Percentiles rank a stretch among this genome's conserved stretches.
phyloP scores from a whole-genome alignment of 1,284 basidiomycete species.

The Rhodotorula sp. region DNA sequence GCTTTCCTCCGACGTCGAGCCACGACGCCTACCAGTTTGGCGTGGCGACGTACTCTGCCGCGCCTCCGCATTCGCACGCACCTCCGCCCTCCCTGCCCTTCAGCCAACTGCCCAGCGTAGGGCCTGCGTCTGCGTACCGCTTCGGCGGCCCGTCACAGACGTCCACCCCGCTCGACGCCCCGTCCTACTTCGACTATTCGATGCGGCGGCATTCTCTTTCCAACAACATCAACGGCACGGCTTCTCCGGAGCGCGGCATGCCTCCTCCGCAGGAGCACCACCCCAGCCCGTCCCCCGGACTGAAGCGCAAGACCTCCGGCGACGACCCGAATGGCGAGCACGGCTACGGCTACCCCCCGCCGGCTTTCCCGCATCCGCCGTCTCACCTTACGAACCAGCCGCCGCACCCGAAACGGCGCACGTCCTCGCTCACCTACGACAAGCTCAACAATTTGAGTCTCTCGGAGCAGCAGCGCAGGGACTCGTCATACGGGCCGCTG shows the following conservation, averaged over 20 bases:
- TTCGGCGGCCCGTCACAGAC: slow-evolving; percentile 27
- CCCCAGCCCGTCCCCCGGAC: slow-evolving; percentile 6
- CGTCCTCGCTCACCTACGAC: slow-evolving; percentile 31
- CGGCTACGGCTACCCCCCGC: slow-evolving; percentile 9
- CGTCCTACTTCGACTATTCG: slow-evolving; percentile 33
- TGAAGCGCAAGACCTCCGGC: slow-evolving; percentile 34
- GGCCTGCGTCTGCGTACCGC: slow-evolving; percentile 19
- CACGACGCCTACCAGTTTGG: slow-evolving; percentile 13
- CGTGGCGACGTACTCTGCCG: background rate
- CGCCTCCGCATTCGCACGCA: background rate
- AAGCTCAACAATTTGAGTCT: slow-evolving; percentile 23
- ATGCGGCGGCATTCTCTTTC: slow-evolving; percentile 35
- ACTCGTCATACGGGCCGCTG: slow-evolving; percentile 12
- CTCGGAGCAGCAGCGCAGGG: slow-evolving; percentile 19
- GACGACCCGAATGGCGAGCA: slow-evolving; percentile 16
- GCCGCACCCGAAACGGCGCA: slow-evolving; percentile 28
- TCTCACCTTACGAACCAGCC: background rate
- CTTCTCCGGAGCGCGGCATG: background rate
- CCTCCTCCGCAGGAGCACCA: background rate
- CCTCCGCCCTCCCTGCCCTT: background rate
- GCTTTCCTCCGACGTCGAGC: background rate
- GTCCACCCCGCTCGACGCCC: slow-evolving; percentile 1
- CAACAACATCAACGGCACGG: background rate
- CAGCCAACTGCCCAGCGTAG: background rate
- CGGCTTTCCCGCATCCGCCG: background rate